Evolutionary conservation across 306 rosid genomes (phyloP).

Genomic region (Erythrophleum fordii): DNA sequence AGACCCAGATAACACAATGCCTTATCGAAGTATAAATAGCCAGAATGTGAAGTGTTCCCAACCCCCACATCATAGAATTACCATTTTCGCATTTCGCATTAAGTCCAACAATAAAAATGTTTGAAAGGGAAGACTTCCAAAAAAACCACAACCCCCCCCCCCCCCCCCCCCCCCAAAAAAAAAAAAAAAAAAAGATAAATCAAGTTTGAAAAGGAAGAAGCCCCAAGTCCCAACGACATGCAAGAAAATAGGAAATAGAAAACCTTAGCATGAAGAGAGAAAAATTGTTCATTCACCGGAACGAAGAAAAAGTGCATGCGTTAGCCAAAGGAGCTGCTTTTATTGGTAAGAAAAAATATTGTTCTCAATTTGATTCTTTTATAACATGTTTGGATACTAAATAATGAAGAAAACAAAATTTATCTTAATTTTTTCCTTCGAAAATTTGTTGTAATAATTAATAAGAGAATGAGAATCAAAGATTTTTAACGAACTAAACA

Average conservation of each 20-base stretch:
- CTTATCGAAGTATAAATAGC: neutral
- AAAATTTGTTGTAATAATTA: no score
- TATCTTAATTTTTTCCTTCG: no score
- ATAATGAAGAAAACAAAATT: no score
- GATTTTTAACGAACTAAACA: no score
- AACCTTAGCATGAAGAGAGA: neutral
- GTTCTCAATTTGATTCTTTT: neutral
- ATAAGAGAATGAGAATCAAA: neutral
- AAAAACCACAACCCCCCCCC: no score
- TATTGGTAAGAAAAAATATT: neutral
- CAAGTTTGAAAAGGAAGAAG: neutral
- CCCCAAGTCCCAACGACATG: conserved; percentile 13
- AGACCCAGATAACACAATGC: neutral
- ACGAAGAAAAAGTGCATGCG: neutral
- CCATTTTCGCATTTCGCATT: conserved; percentile 4
- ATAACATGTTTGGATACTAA: neutral
- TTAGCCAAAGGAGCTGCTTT: neutral
- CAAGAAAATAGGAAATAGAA: conserved; percentile 15
- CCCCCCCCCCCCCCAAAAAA: no score
- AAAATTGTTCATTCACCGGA: neutral
- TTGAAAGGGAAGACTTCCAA: neutral
- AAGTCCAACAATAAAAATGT: neutral
- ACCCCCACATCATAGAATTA: neutral
- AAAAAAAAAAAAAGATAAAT: no score
- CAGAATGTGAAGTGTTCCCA: neutral